Base-by-base conservation (phyloP, 2,329 filamentous ascomycete species). In the Hymenoscyphus infarciens region DNA sequence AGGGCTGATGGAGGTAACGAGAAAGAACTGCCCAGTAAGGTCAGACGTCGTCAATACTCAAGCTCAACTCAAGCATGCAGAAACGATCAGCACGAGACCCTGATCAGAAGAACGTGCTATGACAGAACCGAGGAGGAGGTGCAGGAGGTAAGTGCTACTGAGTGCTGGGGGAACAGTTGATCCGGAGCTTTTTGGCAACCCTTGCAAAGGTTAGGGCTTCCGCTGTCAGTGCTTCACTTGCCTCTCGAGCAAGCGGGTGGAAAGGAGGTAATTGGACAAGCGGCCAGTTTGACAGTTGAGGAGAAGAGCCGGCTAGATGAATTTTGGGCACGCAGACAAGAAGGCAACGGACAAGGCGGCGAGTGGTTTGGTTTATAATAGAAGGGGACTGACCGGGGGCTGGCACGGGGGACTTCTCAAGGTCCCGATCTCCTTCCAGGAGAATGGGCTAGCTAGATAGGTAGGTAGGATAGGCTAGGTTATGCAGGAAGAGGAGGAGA, bases 151-250 rank as follows among this genome's bases (percentile, higher is more conserved):
- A n/a, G n/a, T n/a, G n/a, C n/a, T n/a, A 57, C 5, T 29, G 38
- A 39, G 31, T 25, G 31, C 56, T 35, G 56, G 22, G 31, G 53
- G 54, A 33, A 57, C 56, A 49, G 55, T 45, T 49, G 15, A 19
- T 29, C 56, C 61, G 61, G 56, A 61, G 63, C 57, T 62, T 60
- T 63, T 60, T 13, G n/a, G 16, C 22, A 55, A 62, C 22, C 60
- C 60, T 59, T 54, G 60, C 55, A 19, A 53, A 31, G 60, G 38
- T 45, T 62, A 33, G 29, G 27, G 60, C 56, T 52, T 52, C 45
- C 45, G 19, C 56, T 62, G 57, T 64, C 59, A 64, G 57, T 66
- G 61, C 64, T 52, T 66, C 60, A 61, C 56, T 66, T 61, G 63
- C 60, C 63, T 64, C 61, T 60, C 7, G 13, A 49, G 38, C 25